These are phyloP conservation scores for Helianthus annuus DNA, from an alignment of 129 eudicot species.

Conservation along the genomic window DNA sequence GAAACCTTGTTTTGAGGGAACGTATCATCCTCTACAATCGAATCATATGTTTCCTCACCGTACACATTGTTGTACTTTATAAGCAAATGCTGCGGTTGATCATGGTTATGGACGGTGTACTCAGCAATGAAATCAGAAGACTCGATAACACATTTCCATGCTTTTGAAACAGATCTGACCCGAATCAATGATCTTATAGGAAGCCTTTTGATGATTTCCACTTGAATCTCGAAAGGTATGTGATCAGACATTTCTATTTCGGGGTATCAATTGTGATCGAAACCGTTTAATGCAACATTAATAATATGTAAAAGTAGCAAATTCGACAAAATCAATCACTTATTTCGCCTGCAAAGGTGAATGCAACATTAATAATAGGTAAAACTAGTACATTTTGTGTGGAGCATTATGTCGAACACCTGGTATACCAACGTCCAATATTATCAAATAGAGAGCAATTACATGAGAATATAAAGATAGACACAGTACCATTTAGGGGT, in stretches of 20 bases:
- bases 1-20: constrained; percentile 3
- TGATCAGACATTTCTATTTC: constrained; percentile 35
- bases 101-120: constrained; percentile 10
- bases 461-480: neutral
- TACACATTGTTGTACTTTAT: neutral
- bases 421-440: neutral
- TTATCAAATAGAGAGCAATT: neutral
- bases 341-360: no score
- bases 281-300: no score
- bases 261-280: no score
- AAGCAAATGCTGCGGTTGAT: neutral
- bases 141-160: constrained; percentile 48
- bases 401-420: constrained; percentile 20
- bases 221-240: constrained; percentile 36
- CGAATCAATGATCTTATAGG: constrained; percentile 43
- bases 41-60: neutral
- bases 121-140: constrained; percentile 25
- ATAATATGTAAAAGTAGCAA: no score
- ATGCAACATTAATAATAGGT: no score
- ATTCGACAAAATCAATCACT: no score
- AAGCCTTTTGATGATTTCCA: constrained; percentile 42
- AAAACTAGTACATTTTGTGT: neutral
- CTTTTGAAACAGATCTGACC: constrained; percentile 39
- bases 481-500: no score
- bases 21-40: constrained; percentile 13